A percentile compares a stretch with the other conserved stretches of the same genome.
Conservation (phyloP, 139 green algal species). For the Coelastrella sp. region DNA sequence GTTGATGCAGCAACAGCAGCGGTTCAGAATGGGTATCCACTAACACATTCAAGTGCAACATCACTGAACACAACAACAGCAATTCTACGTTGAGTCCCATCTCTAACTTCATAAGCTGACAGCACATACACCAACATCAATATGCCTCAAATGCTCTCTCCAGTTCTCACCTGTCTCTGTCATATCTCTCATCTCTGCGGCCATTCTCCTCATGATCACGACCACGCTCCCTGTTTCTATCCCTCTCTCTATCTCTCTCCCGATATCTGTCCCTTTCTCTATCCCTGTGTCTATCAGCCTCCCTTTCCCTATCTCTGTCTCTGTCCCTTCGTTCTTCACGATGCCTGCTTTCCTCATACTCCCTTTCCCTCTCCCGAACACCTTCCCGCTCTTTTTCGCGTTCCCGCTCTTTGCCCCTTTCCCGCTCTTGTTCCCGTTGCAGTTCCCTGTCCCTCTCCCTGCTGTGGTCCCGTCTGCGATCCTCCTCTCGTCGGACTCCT, state of each 20-base stretch:
- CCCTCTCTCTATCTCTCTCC: not conserved
- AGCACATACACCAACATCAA: too few species aligned
- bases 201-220: too few species aligned
- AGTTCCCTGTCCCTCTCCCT: conserved; percentile 7
- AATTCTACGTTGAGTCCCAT: too few species aligned
- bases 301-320: conserved; percentile 27
- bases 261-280: not conserved
- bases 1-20: too few species aligned
- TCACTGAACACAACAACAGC: too few species aligned
- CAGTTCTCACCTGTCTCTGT: too few species aligned
- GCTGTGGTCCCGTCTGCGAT: conserved; percentile 30
- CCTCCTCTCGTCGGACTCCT: conserved; percentile 38
- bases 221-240: conserved; percentile 30
- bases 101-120: too few species aligned
- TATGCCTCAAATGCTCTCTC: too few species aligned
- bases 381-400: conserved; percentile 35
- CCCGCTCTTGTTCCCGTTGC: conserved; percentile 27
- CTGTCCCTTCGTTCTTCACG: not conserved
- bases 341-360: not conserved
- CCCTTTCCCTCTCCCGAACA: conserved; percentile 31
- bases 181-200: too few species aligned
- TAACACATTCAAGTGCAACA: too few species aligned
- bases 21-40: too few species aligned
- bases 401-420: conserved; percentile 12
- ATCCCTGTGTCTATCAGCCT: conserved; percentile 11